These are phyloP conservation scores for Cladosporium oxysporum DNA, from an alignment of 2,329 filamentous ascomycete species.

Conservation along the genomic window DNA sequence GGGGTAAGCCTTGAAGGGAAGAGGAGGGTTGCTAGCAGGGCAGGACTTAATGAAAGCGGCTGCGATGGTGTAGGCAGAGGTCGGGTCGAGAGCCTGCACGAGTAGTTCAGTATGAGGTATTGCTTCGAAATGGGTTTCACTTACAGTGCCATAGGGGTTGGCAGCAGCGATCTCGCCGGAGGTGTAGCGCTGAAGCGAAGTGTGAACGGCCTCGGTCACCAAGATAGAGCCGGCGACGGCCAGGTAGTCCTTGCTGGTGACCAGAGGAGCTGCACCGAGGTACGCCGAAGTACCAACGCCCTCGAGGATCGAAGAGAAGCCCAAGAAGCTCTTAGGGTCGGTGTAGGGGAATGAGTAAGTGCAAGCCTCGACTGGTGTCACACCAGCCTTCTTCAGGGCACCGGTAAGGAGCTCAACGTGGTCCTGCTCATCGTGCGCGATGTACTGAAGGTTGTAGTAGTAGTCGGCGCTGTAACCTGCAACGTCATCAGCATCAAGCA, in stretches of 20 bases:
- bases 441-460: slow-evolving; percentile 59
- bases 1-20: slow-evolving; percentile 57
- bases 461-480: slow-evolving; percentile 46
- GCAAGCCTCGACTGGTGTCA: slow-evolving; percentile 56
- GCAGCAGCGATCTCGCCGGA: slow-evolving; percentile 57
- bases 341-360: slow-evolving; percentile 54
- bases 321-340: slow-evolving; percentile 49
- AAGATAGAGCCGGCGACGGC: slow-evolving; percentile 63
- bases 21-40: slow-evolving; percentile 54
- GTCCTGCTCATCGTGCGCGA: slow-evolving; percentile 58
- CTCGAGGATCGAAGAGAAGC: slow-evolving; percentile 55
- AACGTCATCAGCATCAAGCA: background rate
- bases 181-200: slow-evolving; percentile 54
- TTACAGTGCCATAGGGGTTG: slow-evolving; percentile 57
- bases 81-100: slow-evolving; percentile 52
- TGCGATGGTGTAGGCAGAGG: slow-evolving; percentile 66
- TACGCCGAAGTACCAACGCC: slow-evolving; percentile 61
- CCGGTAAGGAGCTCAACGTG: slow-evolving; percentile 59
- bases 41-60: slow-evolving; percentile 62
- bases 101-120: background rate
- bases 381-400: slow-evolving; percentile 48
- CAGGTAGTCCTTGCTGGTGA: slow-evolving; percentile 60
- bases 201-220: slow-evolving; percentile 64
- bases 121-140: background rate
- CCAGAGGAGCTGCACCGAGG: slow-evolving; percentile 61